phyloP scores from a whole-genome alignment of 768 basidiomycete genomes.

The Boletus vinaceobasis region DNA sequence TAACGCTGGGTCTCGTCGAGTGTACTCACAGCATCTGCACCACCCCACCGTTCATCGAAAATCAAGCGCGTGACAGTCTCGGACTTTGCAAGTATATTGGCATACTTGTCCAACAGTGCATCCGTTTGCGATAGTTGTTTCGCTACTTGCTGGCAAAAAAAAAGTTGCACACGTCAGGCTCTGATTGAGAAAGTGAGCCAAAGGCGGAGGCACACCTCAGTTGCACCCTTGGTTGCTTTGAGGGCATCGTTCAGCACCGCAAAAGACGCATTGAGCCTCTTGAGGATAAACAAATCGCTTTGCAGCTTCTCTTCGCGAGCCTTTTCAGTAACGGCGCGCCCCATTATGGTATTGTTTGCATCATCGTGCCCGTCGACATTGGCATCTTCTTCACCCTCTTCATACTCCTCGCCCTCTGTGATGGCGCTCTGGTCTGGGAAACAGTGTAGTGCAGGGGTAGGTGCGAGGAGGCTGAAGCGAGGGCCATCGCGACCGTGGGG shows the following conservation, averaged over 20 bases:
- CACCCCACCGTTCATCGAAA: constrained; percentile 74
- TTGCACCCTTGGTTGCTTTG: constrained; percentile 59
- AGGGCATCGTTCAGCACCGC: constrained; percentile 67
- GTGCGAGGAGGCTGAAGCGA: constrained; percentile 34
- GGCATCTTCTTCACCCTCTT: constrained; percentile 9
- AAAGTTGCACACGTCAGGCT: neutral
- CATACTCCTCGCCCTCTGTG: constrained; percentile 23
- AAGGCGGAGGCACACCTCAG: constrained; percentile 48
- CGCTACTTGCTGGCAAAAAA: constrained; percentile 52
- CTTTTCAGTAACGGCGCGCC: constrained; percentile 27
- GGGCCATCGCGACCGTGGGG: constrained; percentile 26
- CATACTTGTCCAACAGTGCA: constrained; percentile 71
- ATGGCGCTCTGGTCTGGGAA: constrained; percentile 27
- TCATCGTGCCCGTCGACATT: constrained; percentile 11
- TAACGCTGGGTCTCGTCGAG: neutral
- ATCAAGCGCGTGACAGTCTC: constrained; percentile 66
- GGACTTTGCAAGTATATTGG: constrained; percentile 63
- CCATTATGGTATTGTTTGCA: constrained; percentile 25
- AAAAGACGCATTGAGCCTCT: constrained; percentile 69
- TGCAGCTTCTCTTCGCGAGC: constrained; percentile 70
- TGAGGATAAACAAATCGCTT: constrained; percentile 68
- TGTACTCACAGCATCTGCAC: constrained; percentile 62
- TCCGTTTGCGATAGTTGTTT: constrained; percentile 69
- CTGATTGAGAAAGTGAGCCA: neutral
- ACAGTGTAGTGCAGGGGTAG: constrained; percentile 15